These are phyloP conservation scores for Mediolabrus comicus DNA, from an alignment of 108 stramenopile species.

Conservation along the genomic window DNA sequence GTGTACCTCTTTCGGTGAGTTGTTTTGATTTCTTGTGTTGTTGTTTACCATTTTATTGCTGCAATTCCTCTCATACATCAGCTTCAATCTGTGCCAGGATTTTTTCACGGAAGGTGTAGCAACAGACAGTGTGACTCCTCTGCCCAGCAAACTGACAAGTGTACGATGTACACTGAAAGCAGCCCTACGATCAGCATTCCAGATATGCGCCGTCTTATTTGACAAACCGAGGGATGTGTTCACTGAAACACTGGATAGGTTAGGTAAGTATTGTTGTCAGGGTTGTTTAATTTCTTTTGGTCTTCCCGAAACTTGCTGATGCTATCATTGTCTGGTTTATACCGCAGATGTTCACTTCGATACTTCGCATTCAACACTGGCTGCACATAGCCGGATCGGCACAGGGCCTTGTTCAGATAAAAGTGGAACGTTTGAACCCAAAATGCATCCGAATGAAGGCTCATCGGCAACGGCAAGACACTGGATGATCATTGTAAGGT, in stretches of 20 bases:
- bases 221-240: slow-evolving; percentile 32
- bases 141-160: background rate
- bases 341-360: background rate
- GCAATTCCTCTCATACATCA: background rate
- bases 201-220: slow-evolving; percentile 27
- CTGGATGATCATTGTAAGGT: slow-evolving; percentile 59
- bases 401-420: slow-evolving; percentile 9
- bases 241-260: slow-evolving; percentile 13
- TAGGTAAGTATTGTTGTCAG: slow-evolving; percentile 34
- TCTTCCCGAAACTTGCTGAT: background rate
- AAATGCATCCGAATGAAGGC: slow-evolving; percentile 11
- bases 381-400: background rate
- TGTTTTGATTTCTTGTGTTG: background rate
- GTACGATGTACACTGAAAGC: slow-evolving; percentile 18
- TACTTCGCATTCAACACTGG: background rate
- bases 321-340: background rate
- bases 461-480: slow-evolving; percentile 36
- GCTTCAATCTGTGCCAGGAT: background rate
- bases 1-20: slow-evolving; percentile 39
- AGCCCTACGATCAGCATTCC: slow-evolving; percentile 22
- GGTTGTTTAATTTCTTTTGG: background rate
- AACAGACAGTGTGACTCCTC: background rate
- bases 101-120: slow-evolving; percentile 8
- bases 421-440: slow-evolving; percentile 23
- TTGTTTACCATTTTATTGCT: background rate